Conservation (phyloP, 495 filamentous ascomycete genomes). For the Bombardia bombarda region DNA sequence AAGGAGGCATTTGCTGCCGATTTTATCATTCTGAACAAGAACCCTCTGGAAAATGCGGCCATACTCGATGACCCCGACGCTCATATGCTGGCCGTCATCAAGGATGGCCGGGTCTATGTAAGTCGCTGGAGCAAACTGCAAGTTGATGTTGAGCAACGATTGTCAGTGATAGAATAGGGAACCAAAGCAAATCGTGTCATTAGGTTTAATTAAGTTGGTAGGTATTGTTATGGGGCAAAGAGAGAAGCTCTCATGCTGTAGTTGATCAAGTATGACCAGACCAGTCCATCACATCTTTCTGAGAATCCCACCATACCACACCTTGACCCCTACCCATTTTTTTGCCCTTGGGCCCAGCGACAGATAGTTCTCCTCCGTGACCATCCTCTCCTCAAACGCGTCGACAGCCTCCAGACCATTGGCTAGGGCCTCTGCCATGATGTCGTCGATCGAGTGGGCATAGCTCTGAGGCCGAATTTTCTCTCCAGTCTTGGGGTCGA, state of each 20-base stretch:
- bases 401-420: slow-evolving; percentile 43
- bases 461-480: slow-evolving; percentile 60
- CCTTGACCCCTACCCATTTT: slow-evolving; percentile 62
- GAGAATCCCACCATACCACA: slow-evolving; percentile 61
- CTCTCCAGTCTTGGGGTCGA: slow-evolving; percentile 44
- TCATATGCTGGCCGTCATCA: not conserved
- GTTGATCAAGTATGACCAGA: no score
- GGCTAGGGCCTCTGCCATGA: slow-evolving; percentile 44
- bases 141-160: not conserved
- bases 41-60: not conserved
- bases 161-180: no score
- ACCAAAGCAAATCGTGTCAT: no score
- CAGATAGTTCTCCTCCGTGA: slow-evolving; percentile 42
- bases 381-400: slow-evolving; percentile 34
- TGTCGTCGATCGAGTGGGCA: slow-evolving; percentile 46
- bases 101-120: not conserved
- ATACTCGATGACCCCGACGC: not conserved
- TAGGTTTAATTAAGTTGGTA: no score
- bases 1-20: not conserved
- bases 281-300: no score
- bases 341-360: slow-evolving; percentile 48
- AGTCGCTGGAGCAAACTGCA: not conserved
- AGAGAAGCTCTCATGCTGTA: no score
- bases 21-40: not conserved
- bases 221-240: no score